Evolutionary conservation across 192 early-diverging fungal species (phyloP).

Genomic region (Rhizophagus clarus): DNA sequence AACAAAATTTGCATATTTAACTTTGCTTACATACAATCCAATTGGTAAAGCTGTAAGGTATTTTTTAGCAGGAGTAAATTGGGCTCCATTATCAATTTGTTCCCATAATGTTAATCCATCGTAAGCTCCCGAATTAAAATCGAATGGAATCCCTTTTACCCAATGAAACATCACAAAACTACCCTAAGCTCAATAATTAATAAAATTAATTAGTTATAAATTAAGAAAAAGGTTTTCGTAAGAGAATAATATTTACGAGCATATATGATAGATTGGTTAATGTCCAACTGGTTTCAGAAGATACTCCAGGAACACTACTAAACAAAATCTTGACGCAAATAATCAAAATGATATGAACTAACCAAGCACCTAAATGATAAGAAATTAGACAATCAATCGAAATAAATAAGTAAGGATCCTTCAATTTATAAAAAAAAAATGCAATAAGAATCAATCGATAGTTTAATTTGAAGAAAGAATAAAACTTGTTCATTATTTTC

Average conservation of each 20-base stretch:
- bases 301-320: conserved; percentile 86
- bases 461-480: neutral
- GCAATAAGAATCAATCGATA: no score
- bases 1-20: neutral
- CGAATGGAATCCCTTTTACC: conserved; percentile 94
- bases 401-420: neutral
- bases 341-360: conserved; percentile 85
- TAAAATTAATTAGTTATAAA: neutral
- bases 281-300: conserved; percentile 94
- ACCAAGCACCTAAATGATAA: conserved; percentile 83
- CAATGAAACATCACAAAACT: conserved; percentile 99
- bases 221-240: neutral
- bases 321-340: conserved; percentile 76
- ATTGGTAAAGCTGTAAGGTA: conserved; percentile 95
- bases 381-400: neutral
- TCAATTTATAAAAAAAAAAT: neutral
- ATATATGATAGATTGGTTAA: conserved; percentile 93
- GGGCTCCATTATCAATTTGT: conserved; percentile 96
- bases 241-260: conserved; percentile 56
- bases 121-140: conserved; percentile 90
- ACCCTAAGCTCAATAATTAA: conserved; percentile 54
- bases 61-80: conserved; percentile 98
- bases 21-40: conserved; percentile 74
- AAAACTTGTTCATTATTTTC: neutral
- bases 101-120: conserved; percentile 97